Conservation (phyloP, 192 early-diverging fungal species). For the Radiomyces spectabilis region DNA sequence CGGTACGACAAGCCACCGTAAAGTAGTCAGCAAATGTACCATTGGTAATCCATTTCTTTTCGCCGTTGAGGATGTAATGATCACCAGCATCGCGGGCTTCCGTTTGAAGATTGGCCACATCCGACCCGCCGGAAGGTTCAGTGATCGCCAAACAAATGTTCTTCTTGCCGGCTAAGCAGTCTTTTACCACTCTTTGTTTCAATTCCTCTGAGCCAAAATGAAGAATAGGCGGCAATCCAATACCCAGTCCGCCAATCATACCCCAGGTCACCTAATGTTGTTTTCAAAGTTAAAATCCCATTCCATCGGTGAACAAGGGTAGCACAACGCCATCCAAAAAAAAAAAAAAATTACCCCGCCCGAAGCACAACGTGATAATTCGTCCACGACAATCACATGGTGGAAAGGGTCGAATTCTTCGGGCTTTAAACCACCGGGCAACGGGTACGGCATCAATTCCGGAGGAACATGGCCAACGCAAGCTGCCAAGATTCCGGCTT, state of each 20-base stretch:
- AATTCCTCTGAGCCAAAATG: conserved; percentile 63
- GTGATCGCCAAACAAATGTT: conserved; percentile 78
- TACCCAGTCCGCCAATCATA: conserved; percentile 43
- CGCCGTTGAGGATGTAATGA: conserved; percentile 72
- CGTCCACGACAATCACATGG: conserved; percentile 69
- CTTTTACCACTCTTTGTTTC: conserved; percentile 55
- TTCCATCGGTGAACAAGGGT: too few species aligned
- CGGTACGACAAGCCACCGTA: conserved; percentile 73
- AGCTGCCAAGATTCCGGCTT: conserved; percentile 64
- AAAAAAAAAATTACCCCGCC: conserved; percentile 78
- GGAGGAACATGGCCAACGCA: conserved; percentile 42
- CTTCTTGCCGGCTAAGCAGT: conserved; percentile 64
- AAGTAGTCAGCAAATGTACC: conserved; percentile 81
- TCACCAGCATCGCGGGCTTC: conserved; percentile 67
- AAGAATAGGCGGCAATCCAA: conserved; percentile 70
- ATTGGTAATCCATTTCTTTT: conserved; percentile 86
- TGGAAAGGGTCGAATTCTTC: conserved; percentile 65
- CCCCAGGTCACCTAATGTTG: conserved; percentile 10
- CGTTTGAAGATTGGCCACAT: conserved; percentile 67
- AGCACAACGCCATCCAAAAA: too few species aligned
- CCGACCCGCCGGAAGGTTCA: conserved; percentile 62
- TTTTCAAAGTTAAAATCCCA: too few species aligned
- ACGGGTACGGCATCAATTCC: conserved; percentile 21
- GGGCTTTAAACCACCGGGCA: conserved; percentile 39
- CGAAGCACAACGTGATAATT: conserved; percentile 71